Evolutionary conservation across 805 yeast species (phyloP).

Genomic region (Metschnikowia amazonensis): DNA sequence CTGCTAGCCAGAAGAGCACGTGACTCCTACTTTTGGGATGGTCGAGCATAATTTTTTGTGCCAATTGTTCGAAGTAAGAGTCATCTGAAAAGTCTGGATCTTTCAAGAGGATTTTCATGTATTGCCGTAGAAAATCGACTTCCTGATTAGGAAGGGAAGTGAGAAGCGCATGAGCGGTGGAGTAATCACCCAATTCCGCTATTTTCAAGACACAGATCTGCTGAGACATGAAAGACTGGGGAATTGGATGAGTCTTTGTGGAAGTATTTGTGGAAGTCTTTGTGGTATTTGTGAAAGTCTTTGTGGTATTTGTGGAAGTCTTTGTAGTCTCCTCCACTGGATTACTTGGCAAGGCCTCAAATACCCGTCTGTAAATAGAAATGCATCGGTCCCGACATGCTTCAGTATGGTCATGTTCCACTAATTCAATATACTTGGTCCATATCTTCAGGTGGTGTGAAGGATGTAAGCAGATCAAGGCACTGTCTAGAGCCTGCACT

Average conservation of each 20-base stretch:
- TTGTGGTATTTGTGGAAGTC: no score
- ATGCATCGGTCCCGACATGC: background rate
- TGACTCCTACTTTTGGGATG: constrained; percentile 61
- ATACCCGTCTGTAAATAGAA: constrained; percentile 34
- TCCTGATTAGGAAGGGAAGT: background rate
- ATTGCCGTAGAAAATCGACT: constrained; percentile 5
- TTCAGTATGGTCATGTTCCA: constrained; percentile 33
- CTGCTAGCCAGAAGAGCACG: constrained; percentile 46
- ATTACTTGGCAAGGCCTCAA: constrained; percentile 18
- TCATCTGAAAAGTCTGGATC: background rate
- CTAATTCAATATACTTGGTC: constrained; percentile 52
- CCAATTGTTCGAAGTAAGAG: constrained; percentile 7
- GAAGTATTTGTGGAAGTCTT: no score
- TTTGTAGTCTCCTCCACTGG: no score
- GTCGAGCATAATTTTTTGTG: constrained; percentile 13
- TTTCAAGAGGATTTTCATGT: constrained; percentile 7
- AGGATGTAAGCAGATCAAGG: constrained; percentile 46
- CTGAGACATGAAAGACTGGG: no score
- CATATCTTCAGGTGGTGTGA: constrained; percentile 45
- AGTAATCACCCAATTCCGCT: constrained; percentile 26
- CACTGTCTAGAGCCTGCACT: constrained; percentile 39
- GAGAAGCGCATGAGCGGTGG: constrained; percentile 29
- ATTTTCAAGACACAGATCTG: constrained; percentile 23
- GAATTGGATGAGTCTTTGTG: no score
- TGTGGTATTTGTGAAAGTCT: no score